These are phyloP conservation scores for Arthrocladium fulminans DNA, from an alignment of 2,329 filamentous ascomycete species.

Conservation along the genomic window DNA sequence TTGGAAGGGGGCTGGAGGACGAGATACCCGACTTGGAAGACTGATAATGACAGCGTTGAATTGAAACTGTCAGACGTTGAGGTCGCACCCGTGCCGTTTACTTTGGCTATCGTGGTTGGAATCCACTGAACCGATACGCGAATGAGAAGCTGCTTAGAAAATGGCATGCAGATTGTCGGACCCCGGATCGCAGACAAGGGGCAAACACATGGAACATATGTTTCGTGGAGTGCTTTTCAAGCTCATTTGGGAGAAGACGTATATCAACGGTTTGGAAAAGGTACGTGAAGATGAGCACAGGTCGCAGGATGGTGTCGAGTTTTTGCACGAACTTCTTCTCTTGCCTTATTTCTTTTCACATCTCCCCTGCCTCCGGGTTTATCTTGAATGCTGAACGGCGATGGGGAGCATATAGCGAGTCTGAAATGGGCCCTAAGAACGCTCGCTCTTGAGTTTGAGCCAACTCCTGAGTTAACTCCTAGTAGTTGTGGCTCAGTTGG, in stretches of 20 bases:
- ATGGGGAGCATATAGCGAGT: too few relatives aligned
- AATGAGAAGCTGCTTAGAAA: constrained; percentile 58
- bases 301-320: constrained; percentile 32
- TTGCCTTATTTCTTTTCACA: constrained; percentile 7
- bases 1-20: constrained; percentile 20
- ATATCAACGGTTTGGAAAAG: constrained; percentile 35
- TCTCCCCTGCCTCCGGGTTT: not conserved
- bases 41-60: constrained; percentile 34
- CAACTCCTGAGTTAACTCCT: too few relatives aligned
- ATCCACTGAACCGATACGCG: constrained; percentile 49
- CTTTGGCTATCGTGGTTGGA: not conserved
- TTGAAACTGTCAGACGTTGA: constrained; percentile 7
- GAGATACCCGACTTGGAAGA: constrained; percentile 41
- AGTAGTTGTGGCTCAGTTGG: too few relatives aligned
- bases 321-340: constrained; percentile 30
- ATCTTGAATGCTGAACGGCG: too few relatives aligned
- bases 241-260: not conserved
- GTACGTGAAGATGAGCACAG: constrained; percentile 32
- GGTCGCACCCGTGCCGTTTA: constrained; percentile 19
- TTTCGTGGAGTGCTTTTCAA: constrained; percentile 18
- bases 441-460: too few relatives aligned
- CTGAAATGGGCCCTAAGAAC: too few relatives aligned
- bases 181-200: constrained; percentile 36
- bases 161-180: constrained; percentile 55
- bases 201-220: constrained; percentile 34